A percentile compares a stretch with the other conserved stretches of the same genome.
phyloP scores from a whole-genome alignment of 495 filamentous ascomycete species.

The Penicillium argentinense region DNA sequence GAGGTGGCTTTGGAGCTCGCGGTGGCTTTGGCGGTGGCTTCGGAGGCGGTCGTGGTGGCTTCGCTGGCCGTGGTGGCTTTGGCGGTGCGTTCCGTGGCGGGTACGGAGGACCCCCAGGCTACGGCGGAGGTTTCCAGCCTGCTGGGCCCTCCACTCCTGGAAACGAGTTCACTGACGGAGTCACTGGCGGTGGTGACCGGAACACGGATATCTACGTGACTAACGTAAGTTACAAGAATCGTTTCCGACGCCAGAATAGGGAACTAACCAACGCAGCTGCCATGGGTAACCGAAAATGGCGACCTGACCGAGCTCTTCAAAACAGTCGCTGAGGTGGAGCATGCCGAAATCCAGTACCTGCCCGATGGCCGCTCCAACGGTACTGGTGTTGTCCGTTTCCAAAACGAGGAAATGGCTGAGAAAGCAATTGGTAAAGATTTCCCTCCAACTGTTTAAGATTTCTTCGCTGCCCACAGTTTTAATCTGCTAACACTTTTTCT shows the following conservation, averaged over 20 bases:
- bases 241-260: neutral
- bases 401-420: conserved; percentile 77
- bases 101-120: conserved; percentile 6
- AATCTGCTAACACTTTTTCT: too few relatives aligned
- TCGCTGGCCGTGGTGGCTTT: conserved; percentile 35
- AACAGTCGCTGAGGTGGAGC: conserved; percentile 96
- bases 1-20: conserved; percentile 34
- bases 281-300: conserved; percentile 98
- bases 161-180: conserved; percentile 94
- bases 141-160: conserved; percentile 54
- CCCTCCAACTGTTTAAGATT: too few relatives aligned
- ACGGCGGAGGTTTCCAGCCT: conserved; percentile 27
- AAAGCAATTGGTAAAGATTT: conserved; percentile 76
- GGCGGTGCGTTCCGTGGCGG: conserved; percentile 39
- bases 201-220: conserved; percentile 88
- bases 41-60: conserved; percentile 35
- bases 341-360: conserved; percentile 98
- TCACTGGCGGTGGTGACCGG: conserved; percentile 82
- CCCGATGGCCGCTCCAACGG: conserved; percentile 93
- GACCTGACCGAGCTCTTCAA: conserved; percentile 94
- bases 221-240: conserved; percentile 68
- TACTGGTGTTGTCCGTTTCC: conserved; percentile 93
- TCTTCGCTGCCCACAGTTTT: too few relatives aligned
- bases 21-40: conserved; percentile 18
- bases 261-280: conserved; percentile 59